A percentile compares a stretch with the other conserved stretches of the same genome.
Conservation (phyloP, 106 monocot species). For the Acorus gramineus region DNA sequence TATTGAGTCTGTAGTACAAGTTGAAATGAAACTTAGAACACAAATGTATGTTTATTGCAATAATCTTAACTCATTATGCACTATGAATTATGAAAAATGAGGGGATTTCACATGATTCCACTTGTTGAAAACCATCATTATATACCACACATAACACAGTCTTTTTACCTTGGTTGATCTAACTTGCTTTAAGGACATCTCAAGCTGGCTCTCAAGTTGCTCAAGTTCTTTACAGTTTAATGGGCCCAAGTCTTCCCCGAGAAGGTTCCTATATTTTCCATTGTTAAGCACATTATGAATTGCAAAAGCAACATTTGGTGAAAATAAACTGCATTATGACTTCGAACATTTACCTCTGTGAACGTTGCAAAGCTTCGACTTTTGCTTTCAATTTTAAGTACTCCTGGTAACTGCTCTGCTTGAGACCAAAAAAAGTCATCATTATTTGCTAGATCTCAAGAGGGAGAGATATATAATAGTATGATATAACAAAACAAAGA, state of each 20-base stretch:
- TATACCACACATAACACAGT: not conserved
- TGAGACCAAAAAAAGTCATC: not conserved
- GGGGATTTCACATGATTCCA: too few species aligned
- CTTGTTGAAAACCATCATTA: not conserved
- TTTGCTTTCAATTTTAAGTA: conserved; percentile 30
- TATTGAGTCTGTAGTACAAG: conserved; percentile 17
- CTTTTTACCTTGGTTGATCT: conserved; percentile 32
- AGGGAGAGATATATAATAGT: too few species aligned
- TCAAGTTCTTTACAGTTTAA: conserved; percentile 28
- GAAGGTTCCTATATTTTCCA: conserved; percentile 20
- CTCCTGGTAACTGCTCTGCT: conserved; percentile 26
- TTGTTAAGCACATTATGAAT: not conserved
- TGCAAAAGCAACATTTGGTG: not conserved
- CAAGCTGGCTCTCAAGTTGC: conserved; percentile 30
- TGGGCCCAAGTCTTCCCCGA: conserved; percentile 31
- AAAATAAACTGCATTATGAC: too few species aligned
- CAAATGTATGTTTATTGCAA: too few species aligned
- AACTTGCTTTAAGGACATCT: conserved; percentile 29
- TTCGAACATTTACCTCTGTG: conserved; percentile 23
- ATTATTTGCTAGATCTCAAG: too few species aligned
- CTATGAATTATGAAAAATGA: too few species aligned
- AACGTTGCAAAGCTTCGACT: conserved; percentile 27
- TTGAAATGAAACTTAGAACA: not conserved
- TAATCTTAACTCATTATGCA: too few species aligned
- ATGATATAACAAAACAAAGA: too few species aligned